Evolutionary conservation across 805 yeast genomes (phyloP).

Genomic region (Pichia phayaonensis): DNA sequence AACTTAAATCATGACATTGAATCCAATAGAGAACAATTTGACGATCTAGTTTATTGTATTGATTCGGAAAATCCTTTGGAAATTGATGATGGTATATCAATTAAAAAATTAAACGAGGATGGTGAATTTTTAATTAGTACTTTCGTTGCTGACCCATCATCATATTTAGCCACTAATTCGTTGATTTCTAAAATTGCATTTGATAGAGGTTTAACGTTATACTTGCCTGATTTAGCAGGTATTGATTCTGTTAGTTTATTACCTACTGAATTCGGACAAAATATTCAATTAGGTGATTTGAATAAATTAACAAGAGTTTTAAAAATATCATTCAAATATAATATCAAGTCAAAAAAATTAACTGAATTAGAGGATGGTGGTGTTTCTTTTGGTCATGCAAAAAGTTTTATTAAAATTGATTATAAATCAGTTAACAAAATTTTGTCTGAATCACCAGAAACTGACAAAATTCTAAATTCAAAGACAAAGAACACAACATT

Average conservation of each 20-base stretch:
- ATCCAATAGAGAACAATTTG: constrained; percentile 34
- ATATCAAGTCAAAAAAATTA: constrained; percentile 15
- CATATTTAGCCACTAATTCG: constrained; percentile 40
- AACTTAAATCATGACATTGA: constrained; percentile 14
- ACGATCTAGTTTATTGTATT: constrained; percentile 63
- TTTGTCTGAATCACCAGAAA: constrained; percentile 24
- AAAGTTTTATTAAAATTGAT: constrained; percentile 46
- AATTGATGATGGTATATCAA: constrained; percentile 87
- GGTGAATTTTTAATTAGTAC: constrained; percentile 43
- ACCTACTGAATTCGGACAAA: constrained; percentile 46
- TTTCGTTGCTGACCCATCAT: constrained; percentile 85
- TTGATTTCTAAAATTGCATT: constrained; percentile 48
- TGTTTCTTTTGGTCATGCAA: constrained; percentile 35
- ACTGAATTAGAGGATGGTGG: constrained; percentile 19
- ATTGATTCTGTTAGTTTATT: constrained; percentile 51
- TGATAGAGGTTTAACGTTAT: constrained; percentile 56
- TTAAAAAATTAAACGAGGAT: constrained; percentile 25
- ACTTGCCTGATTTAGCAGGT: constrained; percentile 48
- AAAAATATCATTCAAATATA: constrained; percentile 31
- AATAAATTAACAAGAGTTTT: constrained; percentile 40
- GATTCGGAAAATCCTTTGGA: constrained; percentile 78
- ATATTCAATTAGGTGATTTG: constrained; percentile 38
- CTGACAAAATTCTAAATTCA: constrained; percentile 4
- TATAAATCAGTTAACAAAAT: constrained; percentile 57
- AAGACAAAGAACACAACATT: constrained; percentile 6